A percentile compares a stretch with the other conserved stretches of the same genome.
phyloP scores from a whole-genome alignment of 352 stramenopile species.

The Pythium diclinum region DNA sequence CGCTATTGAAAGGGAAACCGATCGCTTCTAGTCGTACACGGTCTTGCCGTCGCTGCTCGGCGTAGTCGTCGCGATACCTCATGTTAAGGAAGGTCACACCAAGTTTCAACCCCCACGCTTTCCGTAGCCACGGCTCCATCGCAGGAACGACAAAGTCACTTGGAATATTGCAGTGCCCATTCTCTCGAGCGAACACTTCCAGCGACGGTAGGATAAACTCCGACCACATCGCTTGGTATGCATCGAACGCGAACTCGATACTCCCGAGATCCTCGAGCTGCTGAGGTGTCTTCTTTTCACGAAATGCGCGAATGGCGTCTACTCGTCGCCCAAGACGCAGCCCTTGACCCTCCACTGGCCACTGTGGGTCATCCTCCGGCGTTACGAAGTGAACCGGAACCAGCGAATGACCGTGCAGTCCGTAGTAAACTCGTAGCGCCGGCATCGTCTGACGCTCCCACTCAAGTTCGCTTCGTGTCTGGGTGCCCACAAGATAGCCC shows the following conservation, averaged over 20 bases:
- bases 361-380: not conserved
- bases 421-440: not conserved
- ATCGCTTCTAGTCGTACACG: too few relatives aligned
- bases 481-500: too few relatives aligned
- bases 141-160: not conserved
- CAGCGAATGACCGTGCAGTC: not conserved
- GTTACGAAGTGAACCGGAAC: not conserved
- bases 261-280: not conserved
- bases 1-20: too few relatives aligned
- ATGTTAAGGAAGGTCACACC: too few relatives aligned
- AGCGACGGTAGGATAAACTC: not conserved
- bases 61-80: too few relatives aligned
- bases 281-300: too few relatives aligned
- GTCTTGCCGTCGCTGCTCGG: too few relatives aligned
- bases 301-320: not conserved
- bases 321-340: not conserved
- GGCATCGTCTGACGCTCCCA: not conserved
- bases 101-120: not conserved
- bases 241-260: not conserved
- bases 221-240: not conserved
- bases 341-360: not conserved
- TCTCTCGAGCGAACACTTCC: not conserved
- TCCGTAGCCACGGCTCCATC: not conserved
- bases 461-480: not conserved
- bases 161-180: not conserved